Base-by-base conservation (phyloP, 371 early-diverging fungal genomes). In the Mucor indicus region DNA sequence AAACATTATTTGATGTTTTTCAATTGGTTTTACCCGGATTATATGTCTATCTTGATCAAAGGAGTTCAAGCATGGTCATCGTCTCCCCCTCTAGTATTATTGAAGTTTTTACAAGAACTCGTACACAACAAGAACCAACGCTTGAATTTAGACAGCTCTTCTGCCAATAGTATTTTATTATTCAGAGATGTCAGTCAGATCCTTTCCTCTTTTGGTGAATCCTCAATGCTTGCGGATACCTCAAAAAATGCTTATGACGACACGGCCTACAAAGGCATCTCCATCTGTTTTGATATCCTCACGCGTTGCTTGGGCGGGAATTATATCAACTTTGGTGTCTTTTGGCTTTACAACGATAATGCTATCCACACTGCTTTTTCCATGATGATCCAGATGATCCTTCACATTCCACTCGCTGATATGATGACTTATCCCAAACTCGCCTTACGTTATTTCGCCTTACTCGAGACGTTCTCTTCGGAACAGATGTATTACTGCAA, bases 261-360 rank as follows among this genome's bases (percentile, higher is more conserved):
- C 1, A 23, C 52, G n/a, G 61, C 61, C 41, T 89, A 90, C 76
- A 92, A 91, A 61, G 90, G 90, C 31, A 81, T 86, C 21, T 60
- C 79, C 27, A 62, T 84, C 17, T 87, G 89, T 62, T 87, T 91
- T 46, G 67, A 73, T 40, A 87, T 88, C 10, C 53, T 90, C 39
- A 72, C 75, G 15, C 70, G 77, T 7, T 77, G 88, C 13, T 60
- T 92, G 4, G 69, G 79, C 15, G 94, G 94, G 40, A 80, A 81
- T 42, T 93, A 92, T 55, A 87, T 90, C 49, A 89, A 87, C 38
- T 90, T 93, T 69, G 92, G 92, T 5, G 87, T 93, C 17, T 90
- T 93, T 69, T 83, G 79, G 48, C 60, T 93, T 33, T 93, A 93
- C 58, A 77, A 81, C 30, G 94, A 93, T 60, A 77, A 77, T 13